Percentiles rank a stretch among this genome's conserved stretches.
These are phyloP conservation scores for Pichia californica DNA, from an alignment of 805 yeast genomes.

Conservation along the genomic window DNA sequence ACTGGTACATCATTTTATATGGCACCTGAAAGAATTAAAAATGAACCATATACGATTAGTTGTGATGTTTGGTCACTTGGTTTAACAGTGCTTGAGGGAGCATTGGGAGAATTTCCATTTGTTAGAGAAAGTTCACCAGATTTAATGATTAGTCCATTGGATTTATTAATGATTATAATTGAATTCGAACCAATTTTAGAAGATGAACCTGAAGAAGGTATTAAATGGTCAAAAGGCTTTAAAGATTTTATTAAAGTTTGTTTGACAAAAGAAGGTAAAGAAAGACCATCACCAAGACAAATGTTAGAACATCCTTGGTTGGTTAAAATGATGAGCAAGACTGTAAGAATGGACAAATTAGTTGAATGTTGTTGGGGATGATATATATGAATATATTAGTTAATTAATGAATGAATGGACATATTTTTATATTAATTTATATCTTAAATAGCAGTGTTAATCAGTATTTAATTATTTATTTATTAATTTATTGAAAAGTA, in stretches of 20 bases:
- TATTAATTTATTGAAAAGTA: too few species aligned
- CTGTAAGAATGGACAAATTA: constrained; percentile 81
- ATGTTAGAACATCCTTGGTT: constrained; percentile 95
- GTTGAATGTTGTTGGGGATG: constrained; percentile 64
- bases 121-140: constrained; percentile 26
- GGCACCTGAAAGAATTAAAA: constrained; percentile 98
- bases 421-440: too few species aligned
- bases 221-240: constrained; percentile 77
- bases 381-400: neutral
- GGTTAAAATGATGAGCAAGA: constrained; percentile 61
- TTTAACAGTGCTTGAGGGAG: constrained; percentile 84
- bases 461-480: too few species aligned
- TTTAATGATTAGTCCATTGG: constrained; percentile 72
- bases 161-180: constrained; percentile 71
- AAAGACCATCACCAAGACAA: constrained; percentile 88
- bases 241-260: constrained; percentile 78
- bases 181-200: constrained; percentile 73
- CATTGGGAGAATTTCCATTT: constrained; percentile 86
- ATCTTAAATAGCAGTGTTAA: too few species aligned
- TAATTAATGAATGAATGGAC: too few species aligned
- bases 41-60: constrained; percentile 90
- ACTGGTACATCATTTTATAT: constrained; percentile 96
- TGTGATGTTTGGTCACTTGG: constrained; percentile 98
- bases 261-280: constrained; percentile 68
- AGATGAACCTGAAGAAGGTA: constrained; percentile 71